phyloP scores from a whole-genome alignment of 768 basidiomycete genomes.

The Mrakia frigida region DNA sequence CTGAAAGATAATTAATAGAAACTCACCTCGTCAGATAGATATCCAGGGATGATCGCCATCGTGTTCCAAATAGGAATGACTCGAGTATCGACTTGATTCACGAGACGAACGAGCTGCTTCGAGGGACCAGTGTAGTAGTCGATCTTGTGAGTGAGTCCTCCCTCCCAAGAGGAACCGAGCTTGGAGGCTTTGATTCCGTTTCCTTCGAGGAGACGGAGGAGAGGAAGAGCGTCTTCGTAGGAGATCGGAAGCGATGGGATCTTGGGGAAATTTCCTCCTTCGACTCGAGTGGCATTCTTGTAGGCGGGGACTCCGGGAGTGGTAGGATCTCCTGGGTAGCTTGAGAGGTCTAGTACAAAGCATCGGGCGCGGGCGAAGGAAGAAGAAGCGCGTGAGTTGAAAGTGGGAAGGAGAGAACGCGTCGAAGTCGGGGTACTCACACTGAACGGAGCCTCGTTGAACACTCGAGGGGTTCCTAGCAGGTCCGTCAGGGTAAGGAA shows the following conservation, averaged over 20 bases:
- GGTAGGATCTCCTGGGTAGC: constrained; percentile 15
- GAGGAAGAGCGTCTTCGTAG: constrained; percentile 69
- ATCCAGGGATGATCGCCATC: constrained; percentile 75
- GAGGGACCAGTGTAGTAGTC: constrained; percentile 48
- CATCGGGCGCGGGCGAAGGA: neutral
- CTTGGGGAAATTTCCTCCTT: constrained; percentile 12
- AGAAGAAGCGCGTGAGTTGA: neutral
- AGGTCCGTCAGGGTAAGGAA: constrained; percentile 69
- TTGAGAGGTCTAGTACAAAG: neutral
- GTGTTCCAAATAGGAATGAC: constrained; percentile 75
- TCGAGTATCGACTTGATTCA: constrained; percentile 67
- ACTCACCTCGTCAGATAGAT: constrained; percentile 64
- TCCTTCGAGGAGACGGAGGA: constrained; percentile 55
- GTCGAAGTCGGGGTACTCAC: constrained; percentile 47
- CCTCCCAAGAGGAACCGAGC: constrained; percentile 42
- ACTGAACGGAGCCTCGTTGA: constrained; percentile 78
- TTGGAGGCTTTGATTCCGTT: constrained; percentile 43
- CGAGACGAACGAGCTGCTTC: constrained; percentile 52
- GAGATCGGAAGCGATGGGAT: constrained; percentile 84
- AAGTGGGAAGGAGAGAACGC: constrained; percentile 14
- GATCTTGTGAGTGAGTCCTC: constrained; percentile 44
- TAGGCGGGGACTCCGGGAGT: constrained; percentile 73
- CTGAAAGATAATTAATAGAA: neutral
- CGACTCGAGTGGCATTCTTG: constrained; percentile 61
- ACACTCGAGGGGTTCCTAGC: constrained; percentile 79